phyloP scores from a whole-genome alignment of 768 basidiomycete species.

The Suillus clintonianus region DNA sequence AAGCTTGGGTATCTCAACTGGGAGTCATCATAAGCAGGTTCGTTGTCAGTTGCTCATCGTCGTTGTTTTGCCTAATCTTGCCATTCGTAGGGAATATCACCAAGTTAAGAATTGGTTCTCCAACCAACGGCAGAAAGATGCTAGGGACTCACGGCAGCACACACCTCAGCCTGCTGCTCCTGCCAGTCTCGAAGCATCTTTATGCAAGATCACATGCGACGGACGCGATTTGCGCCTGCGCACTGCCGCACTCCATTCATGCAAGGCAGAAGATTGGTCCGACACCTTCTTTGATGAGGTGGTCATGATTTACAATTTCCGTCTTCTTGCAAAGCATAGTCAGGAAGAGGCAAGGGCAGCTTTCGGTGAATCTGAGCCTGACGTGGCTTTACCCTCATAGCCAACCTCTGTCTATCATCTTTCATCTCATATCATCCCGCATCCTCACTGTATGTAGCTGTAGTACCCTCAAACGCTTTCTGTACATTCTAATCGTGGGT shows the following conservation, averaged over 20 bases:
- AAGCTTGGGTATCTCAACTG: slow-evolving; percentile 61
- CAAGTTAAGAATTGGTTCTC: slow-evolving; percentile 72
- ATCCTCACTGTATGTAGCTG: slow-evolving; percentile 7
- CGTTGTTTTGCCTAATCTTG: slow-evolving; percentile 8
- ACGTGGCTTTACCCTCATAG: slow-evolving; percentile 3
- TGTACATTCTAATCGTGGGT: slow-evolving; percentile 38
- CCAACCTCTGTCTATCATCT: neutral
- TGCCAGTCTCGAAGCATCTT: slow-evolving; percentile 35
- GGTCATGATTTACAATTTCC: slow-evolving; percentile 57
- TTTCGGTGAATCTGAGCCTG: slow-evolving; percentile 22
- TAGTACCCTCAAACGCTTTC: slow-evolving; percentile 20
- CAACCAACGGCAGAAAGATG: slow-evolving; percentile 57
- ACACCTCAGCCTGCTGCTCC: slow-evolving; percentile 34
- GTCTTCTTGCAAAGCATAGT: slow-evolving; percentile 38
- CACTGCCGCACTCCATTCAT: slow-evolving; percentile 46
- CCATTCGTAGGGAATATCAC: slow-evolving; percentile 47
- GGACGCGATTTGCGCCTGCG: slow-evolving; percentile 49
- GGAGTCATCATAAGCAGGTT: slow-evolving; percentile 60
- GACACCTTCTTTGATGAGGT: slow-evolving; percentile 65
- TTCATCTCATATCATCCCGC: neutral
- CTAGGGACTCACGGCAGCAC: slow-evolving; percentile 36
- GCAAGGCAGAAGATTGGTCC: slow-evolving; percentile 52
- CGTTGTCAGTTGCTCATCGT: slow-evolving; percentile 9
- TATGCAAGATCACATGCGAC: slow-evolving; percentile 36
- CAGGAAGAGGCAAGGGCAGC: slow-evolving; percentile 35